phyloP scores from a whole-genome alignment of 208 protist species.

The Trypanosoma conorhini region DNA sequence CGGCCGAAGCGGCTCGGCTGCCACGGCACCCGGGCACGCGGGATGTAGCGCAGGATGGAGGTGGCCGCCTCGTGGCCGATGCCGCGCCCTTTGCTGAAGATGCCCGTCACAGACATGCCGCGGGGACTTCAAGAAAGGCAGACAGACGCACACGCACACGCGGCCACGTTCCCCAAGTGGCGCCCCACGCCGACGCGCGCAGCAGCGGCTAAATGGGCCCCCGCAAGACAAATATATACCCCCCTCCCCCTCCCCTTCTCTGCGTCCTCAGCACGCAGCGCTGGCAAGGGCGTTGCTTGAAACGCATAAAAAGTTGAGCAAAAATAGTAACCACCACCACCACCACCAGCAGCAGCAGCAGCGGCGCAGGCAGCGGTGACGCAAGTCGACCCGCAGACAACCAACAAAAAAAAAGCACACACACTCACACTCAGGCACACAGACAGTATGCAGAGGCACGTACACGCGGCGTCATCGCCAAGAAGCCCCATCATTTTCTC shows the following conservation, averaged over 20 bases:
- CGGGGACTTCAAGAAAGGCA: constrained; percentile 12
- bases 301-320: too few species aligned
- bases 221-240: background rate
- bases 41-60: constrained; percentile 82
- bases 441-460: background rate
- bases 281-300: too few species aligned
- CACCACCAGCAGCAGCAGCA: too few species aligned
- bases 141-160: constrained; percentile 11
- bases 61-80: constrained; percentile 62
- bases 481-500: background rate
- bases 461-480: background rate
- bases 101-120: constrained; percentile 75
- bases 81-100: constrained; percentile 71
- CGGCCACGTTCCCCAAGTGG: background rate
- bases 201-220: background rate
- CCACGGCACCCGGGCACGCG: constrained; percentile 85
- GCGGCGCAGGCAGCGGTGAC: background rate
- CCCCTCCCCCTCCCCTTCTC: background rate
- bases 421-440: background rate
- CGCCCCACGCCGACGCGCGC: background rate
- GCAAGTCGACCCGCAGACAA: background rate
- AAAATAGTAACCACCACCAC: too few species aligned
- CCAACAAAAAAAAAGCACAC: constrained; percentile 30
- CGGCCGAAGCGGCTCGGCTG: constrained; percentile 88
- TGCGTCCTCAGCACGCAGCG: too few species aligned